phyloP scores from a whole-genome alignment of 164 flowering plant species.

The Nymphaea thermarum region DNA sequence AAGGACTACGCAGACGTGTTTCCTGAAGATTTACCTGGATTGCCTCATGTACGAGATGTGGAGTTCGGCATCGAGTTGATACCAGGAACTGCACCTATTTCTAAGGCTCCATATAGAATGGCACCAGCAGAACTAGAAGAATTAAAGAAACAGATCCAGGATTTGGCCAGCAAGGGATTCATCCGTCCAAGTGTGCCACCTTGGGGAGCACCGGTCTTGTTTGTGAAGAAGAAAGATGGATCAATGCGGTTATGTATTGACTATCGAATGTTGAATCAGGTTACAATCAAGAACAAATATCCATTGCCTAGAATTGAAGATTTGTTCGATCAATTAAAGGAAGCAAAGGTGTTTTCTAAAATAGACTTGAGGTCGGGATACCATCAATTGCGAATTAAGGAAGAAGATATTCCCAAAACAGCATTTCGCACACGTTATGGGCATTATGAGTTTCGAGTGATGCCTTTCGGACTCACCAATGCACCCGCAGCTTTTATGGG shows the following conservation, averaged over 20 bases:
- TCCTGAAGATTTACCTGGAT: neutral
- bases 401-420: neutral
- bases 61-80: neutral
- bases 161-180: neutral
- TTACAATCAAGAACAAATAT: neutral
- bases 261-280: neutral
- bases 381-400: neutral
- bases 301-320: conserved; percentile 1
- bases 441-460: neutral
- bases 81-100: neutral
- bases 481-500: neutral
- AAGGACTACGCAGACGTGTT: neutral
- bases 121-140: neutral
- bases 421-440: neutral
- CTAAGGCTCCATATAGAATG: conserved; percentile 1
- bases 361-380: neutral
- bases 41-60: neutral
- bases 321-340: neutral
- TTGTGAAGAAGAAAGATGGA: neutral
- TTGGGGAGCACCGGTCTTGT: neutral
- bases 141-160: neutral
- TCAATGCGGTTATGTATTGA: neutral
- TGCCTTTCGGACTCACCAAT: neutral
- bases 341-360: neutral
- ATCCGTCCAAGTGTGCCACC: neutral